Percentiles rank a stretch among this genome's conserved stretches.
phyloP scores from a whole-genome alignment of 2,329 filamentous ascomycete genomes.

The Pezicula rhizophila region DNA sequence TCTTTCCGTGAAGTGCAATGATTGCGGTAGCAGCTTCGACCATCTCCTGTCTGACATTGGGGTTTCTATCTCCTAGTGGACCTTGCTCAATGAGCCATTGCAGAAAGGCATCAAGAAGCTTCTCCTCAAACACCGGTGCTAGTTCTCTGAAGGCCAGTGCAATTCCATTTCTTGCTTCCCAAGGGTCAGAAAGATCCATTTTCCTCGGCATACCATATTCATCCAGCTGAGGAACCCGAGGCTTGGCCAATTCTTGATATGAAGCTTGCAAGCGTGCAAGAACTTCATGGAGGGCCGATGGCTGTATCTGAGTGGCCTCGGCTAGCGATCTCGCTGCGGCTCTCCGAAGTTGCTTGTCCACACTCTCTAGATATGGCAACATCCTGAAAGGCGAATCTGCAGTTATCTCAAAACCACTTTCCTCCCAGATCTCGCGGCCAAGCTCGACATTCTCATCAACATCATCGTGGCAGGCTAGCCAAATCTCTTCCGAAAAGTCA shows the following conservation, averaged over 20 bases:
- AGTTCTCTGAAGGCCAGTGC: slow-evolving; percentile 83
- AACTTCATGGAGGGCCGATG: slow-evolving; percentile 53
- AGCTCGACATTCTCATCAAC: slow-evolving; percentile 79
- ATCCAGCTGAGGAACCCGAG: slow-evolving; percentile 76
- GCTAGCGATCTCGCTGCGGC: slow-evolving; percentile 79
- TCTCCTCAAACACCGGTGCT: slow-evolving; percentile 59
- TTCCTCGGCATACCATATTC: slow-evolving; percentile 93
- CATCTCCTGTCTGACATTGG: slow-evolving; percentile 79
- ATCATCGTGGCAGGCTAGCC: slow-evolving; percentile 89
- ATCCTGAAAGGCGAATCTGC: slow-evolving; percentile 60
- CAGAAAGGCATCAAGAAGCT: slow-evolving; percentile 71
- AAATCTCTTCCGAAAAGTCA: slow-evolving; percentile 82
- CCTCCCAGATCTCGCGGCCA: slow-evolving; percentile 88
- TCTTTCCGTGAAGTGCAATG: slow-evolving; percentile 74
- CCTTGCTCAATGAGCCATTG: slow-evolving; percentile 80
- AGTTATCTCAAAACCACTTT: slow-evolving; percentile 71
- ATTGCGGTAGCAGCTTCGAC: slow-evolving; percentile 79
- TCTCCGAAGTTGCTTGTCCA: slow-evolving; percentile 74
- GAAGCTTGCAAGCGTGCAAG: slow-evolving; percentile 60
- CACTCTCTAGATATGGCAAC: slow-evolving; percentile 72
- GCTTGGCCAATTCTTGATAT: slow-evolving; percentile 76
- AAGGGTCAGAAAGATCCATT: slow-evolving; percentile 78
- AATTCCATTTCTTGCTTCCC: slow-evolving; percentile 86
- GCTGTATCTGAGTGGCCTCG: slow-evolving; percentile 60
- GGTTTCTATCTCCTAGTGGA: slow-evolving; percentile 77